These are phyloP conservation scores for Osmanthus fragrans DNA, from an alignment of 257 asterid genomes.

Conservation along the genomic window DNA sequence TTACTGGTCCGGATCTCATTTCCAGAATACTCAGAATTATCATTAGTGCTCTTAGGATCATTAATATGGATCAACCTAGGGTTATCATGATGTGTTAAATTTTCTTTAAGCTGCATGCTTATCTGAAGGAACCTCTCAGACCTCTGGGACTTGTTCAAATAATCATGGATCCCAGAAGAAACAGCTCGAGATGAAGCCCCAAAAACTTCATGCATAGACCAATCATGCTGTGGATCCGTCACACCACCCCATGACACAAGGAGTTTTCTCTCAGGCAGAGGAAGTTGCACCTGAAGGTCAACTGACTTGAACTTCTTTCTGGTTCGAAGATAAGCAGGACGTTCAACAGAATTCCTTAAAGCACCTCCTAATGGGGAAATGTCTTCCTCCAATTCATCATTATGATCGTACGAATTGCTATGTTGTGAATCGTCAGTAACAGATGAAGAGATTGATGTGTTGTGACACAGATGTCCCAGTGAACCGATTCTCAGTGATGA, in stretches of 20 bases:
- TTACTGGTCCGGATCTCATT: constrained; percentile 97
- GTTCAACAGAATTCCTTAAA: constrained; percentile 22
- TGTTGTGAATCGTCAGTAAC: constrained; percentile 32
- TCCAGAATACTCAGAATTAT: constrained; percentile 66
- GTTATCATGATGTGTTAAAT: constrained; percentile 55
- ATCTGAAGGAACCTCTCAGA: constrained; percentile 63
- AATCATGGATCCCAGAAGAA: constrained; percentile 44
- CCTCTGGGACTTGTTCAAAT: constrained; percentile 43
- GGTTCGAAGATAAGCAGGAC: constrained; percentile 20
- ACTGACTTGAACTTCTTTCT: constrained; percentile 44
- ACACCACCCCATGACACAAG: constrained; percentile 89
- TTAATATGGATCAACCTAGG: constrained; percentile 82
- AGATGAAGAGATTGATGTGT: constrained; percentile 38
- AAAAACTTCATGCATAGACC: constrained; percentile 57
- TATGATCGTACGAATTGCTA: constrained; percentile 27
- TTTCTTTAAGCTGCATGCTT: constrained; percentile 81
- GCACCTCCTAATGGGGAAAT: constrained; percentile 27
- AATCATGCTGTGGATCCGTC: constrained; percentile 54
- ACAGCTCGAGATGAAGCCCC: constrained; percentile 35
- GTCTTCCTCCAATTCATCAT: constrained; percentile 14
- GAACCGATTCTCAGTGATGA: constrained; percentile 45
- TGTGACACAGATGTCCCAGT: constrained; percentile 30
- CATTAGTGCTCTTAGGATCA: constrained; percentile 78
- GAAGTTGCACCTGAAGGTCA: constrained; percentile 45
- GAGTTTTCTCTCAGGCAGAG: constrained; percentile 59